Conservation (phyloP, 78 protist species). For the Chrysochromulina tobinii region DNA sequence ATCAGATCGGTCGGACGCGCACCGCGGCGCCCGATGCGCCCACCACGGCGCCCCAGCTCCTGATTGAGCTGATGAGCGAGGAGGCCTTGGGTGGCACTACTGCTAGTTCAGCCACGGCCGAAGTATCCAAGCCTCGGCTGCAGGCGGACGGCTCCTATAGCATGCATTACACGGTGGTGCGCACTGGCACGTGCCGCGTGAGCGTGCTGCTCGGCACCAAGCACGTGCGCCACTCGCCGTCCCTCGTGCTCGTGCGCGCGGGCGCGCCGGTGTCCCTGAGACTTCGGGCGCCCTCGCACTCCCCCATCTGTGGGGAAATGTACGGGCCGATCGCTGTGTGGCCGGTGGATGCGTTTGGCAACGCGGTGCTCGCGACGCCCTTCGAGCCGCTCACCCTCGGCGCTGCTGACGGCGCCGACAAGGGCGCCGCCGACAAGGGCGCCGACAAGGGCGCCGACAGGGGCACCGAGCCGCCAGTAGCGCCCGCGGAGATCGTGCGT, state of each 20-base stretch:
- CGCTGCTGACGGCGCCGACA: background rate
- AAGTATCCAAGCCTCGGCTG: background rate
- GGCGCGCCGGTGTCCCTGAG: background rate
- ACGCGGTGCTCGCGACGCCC: background rate
- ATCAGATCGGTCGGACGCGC: background rate
- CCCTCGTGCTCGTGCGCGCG: background rate
- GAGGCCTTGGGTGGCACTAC: too few species aligned
- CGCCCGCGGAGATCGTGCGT: too few species aligned
- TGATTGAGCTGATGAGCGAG: too few species aligned
- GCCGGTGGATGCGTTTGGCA: background rate
- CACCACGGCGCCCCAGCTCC: too few species aligned
- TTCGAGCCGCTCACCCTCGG: too few species aligned
- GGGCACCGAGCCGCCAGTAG: too few species aligned
- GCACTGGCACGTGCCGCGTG: background rate
- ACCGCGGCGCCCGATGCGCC: background rate
- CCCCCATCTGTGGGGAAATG: background rate
- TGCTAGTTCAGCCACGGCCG: too few species aligned
- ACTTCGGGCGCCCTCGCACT: background rate
- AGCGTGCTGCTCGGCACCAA: background rate
- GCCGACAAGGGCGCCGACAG: background rate
- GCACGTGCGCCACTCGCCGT: background rate
- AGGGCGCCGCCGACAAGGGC: background rate
- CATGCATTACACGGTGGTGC: background rate
- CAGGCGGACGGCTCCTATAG: background rate
- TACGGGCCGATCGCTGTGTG: background rate